Evolutionary conservation across 1,284 basidiomycete genomes (phyloP), one percentile per base, ranked within the genome.

Genomic region (Sporisorium scitamineum): DNA sequence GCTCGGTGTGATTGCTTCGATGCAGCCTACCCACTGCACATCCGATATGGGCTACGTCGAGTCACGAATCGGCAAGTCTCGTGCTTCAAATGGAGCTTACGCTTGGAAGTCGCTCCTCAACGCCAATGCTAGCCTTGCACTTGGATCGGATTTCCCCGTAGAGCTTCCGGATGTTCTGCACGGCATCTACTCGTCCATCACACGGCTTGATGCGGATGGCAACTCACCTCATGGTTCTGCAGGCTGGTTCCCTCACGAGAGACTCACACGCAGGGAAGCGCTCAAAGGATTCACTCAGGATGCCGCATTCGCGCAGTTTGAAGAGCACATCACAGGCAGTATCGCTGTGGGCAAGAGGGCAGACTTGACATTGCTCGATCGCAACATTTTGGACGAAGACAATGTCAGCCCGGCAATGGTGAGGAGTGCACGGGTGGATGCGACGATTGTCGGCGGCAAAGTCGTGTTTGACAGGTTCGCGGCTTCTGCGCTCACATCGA

Each of bases 101-200:
- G 93, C 94, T 0, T 97, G 95, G 88, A 90, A 90, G 71, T 90
- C 91, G 0, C 88, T 95, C 44, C 87, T 94, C 8, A 85, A 60
- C 1, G 54, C 57, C 2, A 88, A 87, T 2, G 87, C 87, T 0
- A 82, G 91, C 13, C 88, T 95, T 3, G 91, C 93, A 0, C 88
- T 96, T 0, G 94, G 95, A 11, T 94, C 93, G 2, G 95, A 97
- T 85, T 96, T 96, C 85, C 94, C 94, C 1, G 91, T 97, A 2
- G 79, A 81, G 61, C 57, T 70, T 2, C 74, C 80, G 1, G 71
- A 80, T 22, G 68, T 70, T 3, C 63, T 83, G 20, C 72, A 76
- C 37, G 93, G 93, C 1, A 94, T 96, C 86, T 94, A 95, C 81
- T 93, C 94, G 2, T 93, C 94, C 0, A 89, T 94, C 3, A 89